Evolutionary conservation across 2,329 filamentous ascomycete genomes (phyloP).

Genomic region (Emmonsiellopsis sp.): DNA sequence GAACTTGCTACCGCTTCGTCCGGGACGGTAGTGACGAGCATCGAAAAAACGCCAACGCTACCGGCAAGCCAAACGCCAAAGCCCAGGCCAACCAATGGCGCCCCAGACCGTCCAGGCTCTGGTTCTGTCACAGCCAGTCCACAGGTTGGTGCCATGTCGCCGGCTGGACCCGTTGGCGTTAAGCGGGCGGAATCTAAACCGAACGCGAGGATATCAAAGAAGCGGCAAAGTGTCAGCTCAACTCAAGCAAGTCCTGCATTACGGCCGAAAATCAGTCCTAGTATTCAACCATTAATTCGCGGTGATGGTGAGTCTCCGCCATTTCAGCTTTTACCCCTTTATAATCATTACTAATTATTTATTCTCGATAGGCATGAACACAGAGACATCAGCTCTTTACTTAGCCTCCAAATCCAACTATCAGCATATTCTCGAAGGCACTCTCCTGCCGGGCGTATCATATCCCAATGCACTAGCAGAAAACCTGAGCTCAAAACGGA

Average conservation of each 20-base stretch:
- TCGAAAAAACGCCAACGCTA: slow-evolving; percentile 45
- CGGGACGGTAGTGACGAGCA: slow-evolving; percentile 37
- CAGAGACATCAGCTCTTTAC: slow-evolving; percentile 59
- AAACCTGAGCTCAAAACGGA: slow-evolving; percentile 90
- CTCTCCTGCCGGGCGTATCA: slow-evolving; percentile 75
- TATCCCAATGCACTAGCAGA: slow-evolving; percentile 88
- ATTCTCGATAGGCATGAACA: slow-evolving; percentile 34
- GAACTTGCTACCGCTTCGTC: slow-evolving; percentile 40
- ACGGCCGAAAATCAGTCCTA: slow-evolving; percentile 82
- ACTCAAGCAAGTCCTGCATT: slow-evolving; percentile 78
- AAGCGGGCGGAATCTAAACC: slow-evolving; percentile 41
- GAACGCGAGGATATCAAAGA: slow-evolving; percentile 51
- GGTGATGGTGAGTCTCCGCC: slow-evolving; percentile 47
- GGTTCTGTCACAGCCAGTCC: slow-evolving; percentile 43
- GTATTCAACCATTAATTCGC: slow-evolving; percentile 82
- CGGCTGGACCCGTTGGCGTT: slow-evolving; percentile 31
- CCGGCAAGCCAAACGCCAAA: slow-evolving; percentile 56
- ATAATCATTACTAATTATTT: slow-evolving; percentile 1
- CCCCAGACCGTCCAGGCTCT: slow-evolving; percentile 19
- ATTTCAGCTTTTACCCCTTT: slow-evolving; percentile 3
- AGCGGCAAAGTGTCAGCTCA: slow-evolving; percentile 61
- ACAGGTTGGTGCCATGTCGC: slow-evolving; percentile 44
- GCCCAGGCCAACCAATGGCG: slow-evolving; percentile 15
- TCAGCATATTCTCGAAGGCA: slow-evolving; percentile 92
- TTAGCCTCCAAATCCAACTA: slow-evolving; percentile 95